A percentile compares a stretch with the other conserved stretches of the same genome.
These are phyloP conservation scores for Diaporthe vexans DNA, from an alignment of 2,329 filamentous ascomycete species.

Conservation along the genomic window DNA sequence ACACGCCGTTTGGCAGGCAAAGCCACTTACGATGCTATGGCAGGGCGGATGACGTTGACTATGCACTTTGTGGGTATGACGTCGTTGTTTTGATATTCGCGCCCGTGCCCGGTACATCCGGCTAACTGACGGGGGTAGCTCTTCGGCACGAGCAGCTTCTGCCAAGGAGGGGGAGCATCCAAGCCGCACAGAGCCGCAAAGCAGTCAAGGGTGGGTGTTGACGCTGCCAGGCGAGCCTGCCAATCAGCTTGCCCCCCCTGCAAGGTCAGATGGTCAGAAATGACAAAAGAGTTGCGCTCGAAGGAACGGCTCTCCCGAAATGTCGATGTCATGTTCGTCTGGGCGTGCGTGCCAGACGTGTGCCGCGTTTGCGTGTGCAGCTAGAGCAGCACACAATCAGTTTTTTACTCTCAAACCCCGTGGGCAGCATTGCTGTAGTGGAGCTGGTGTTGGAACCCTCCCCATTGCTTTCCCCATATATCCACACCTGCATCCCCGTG, in stretches of 20 bases:
- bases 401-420: slow-evolving; percentile 1
- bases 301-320: not conserved
- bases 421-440: slow-evolving; percentile 11
- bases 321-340: slow-evolving; percentile 14
- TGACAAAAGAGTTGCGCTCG: slow-evolving; percentile 10
- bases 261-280: slow-evolving; percentile 23
- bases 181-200: slow-evolving; percentile 33
- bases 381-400: not conserved
- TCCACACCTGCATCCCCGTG: slow-evolving; percentile 30
- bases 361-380: not conserved
- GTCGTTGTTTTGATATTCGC: not conserved
- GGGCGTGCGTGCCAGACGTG: not conserved
- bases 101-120: slow-evolving; percentile 11
- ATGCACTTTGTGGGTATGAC: slow-evolving; percentile 6
- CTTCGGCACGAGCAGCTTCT: not conserved
- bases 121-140: not conserved
- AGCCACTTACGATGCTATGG: not conserved
- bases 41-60: slow-evolving; percentile 14
- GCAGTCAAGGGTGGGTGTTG: not conserved
- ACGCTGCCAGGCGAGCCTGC: not conserved
- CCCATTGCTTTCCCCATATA: slow-evolving; percentile 25
- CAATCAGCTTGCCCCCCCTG: not conserved
- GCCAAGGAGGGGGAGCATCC: not conserved
- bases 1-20: not conserved
- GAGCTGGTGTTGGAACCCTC: slow-evolving; percentile 4